Evolutionary conservation across 169 alveolate genomes (phyloP), one percentile per base, ranked within the genome.

Genomic region (Babesia bovis): DNA sequence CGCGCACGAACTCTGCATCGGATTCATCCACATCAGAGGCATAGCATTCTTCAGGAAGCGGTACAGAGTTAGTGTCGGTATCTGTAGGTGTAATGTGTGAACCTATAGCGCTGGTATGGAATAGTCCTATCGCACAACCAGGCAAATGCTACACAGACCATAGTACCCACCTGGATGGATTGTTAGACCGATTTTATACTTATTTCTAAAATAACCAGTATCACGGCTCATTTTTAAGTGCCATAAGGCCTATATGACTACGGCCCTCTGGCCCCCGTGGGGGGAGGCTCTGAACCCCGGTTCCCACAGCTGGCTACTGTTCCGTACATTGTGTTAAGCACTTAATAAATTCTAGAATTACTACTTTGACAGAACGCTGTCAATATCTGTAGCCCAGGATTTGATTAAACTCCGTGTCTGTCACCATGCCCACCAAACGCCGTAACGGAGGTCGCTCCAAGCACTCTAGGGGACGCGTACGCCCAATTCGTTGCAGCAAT

Each of bases 391-490:
- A n/a, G 36, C 4, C 38, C 15, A 5, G 33, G 33, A 21, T 4
- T 19, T 26, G 32, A 5, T 26, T 7, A 17, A 17, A 5, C 19
- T 19, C 19, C 30, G 30, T 55, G 59, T 58, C 41, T 42, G 45
- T 56, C 42, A 56, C 84, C 74, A 96, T 97, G 99, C 99, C 99
- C 78, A 92, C 95, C 87, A 98, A 98, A 94, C 96, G 99, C 78
- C 94, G 99, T 73, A 98, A 98, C 94, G 96, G 94, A 84, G 99
- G 99, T 73, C 96, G 99, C 84, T 93, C 97, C 83, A 96, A 97
- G 94, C 98, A 98, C 91, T 98, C 98, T 73, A 94, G 99, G 69
- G 99, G 99, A 70, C 99, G 97, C 93, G 95, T 95, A 44, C 94
- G 95, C 81, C 95, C 97, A 58, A 90, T 98, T 67, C 89, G 98